Percentiles rank a stretch among this genome's conserved stretches.
Evolutionary conservation across 768 basidiomycete genomes (phyloP).

Genomic region (Mycena maculata): DNA sequence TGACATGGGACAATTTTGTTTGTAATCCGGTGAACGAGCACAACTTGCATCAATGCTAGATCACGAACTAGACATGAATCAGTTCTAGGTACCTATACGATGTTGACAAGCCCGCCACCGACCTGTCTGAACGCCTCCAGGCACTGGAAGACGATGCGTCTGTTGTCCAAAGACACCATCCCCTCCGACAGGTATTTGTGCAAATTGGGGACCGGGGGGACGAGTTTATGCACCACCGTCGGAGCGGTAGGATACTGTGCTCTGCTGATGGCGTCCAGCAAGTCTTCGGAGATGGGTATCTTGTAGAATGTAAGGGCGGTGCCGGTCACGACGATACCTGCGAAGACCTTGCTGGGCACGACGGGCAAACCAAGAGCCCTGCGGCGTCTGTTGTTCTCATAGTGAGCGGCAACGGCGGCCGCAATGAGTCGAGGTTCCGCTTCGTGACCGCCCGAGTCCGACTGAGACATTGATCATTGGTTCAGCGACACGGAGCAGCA

Average conservation of each 20-base stretch:
- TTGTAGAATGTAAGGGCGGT: conserved; percentile 40
- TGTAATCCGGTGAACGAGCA: too few species aligned
- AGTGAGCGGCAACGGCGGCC: conserved; percentile 47
- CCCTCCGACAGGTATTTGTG: not conserved
- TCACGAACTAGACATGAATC: conserved; percentile 1
- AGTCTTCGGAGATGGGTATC: conserved; percentile 39
- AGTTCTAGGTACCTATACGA: not conserved
- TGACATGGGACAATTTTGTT: not conserved
- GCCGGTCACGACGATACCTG: conserved; percentile 38
- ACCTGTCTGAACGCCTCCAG: conserved; percentile 21
- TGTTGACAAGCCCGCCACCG: not conserved
- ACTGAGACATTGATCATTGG: not conserved
- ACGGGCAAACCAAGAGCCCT: conserved; percentile 21
- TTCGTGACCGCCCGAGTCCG: conserved; percentile 28
- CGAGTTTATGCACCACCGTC: conserved; percentile 17
- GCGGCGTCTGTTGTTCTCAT: conserved; percentile 40
- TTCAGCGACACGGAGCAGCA: not conserved
- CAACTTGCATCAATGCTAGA: too few species aligned
- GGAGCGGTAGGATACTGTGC: conserved; percentile 2
- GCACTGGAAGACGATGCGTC: conserved; percentile 10
- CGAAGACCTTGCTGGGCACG: conserved; percentile 38
- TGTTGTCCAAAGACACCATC: conserved; percentile 17
- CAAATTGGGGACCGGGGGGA: conserved; percentile 14
- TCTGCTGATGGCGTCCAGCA: conserved; percentile 18
- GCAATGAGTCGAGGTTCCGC: conserved; percentile 49